Base-by-base conservation (phyloP, 148 eudicot species). In the Amaranthus hypochondriacus region DNA sequence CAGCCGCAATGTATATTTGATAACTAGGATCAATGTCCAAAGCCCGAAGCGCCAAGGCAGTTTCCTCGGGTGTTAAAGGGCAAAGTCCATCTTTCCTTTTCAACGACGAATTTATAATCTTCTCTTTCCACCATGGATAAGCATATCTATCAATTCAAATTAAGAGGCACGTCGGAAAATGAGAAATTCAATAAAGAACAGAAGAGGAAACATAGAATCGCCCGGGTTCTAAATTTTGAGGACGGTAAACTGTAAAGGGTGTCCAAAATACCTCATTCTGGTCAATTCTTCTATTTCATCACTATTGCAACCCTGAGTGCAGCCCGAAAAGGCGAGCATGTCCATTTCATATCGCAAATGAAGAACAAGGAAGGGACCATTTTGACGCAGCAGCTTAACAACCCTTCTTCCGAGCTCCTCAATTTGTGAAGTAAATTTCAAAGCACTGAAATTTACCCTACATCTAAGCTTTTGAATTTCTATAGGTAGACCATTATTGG, bases 41-140 rank as follows among this genome's bases (percentile, higher is more conserved):
- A 42, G 98, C 96, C 76, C 82, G 85, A 21, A 93, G 76, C 44
- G 88, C 84, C 71, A 93, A 89, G 48, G 86, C 84, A 78, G 98
- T 93, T 86, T 93, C 98, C 78, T 93, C 98, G 39, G 98, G 98
- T 6, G 96, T 93, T 78, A 93, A 86, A 51, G 98, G 98, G 70
- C 98, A 93, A 55, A 89, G 84, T 58, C 98, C 98, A 69, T 90
- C 98, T 81, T 84, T 89, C 77, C 98, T 85, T 78, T 89, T 93
- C 82, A 87, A 76, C 49, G 87, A 92, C 49, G 98, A 93, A 72
- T 90, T 86, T 75, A 93, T 90, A 15, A 90, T 86, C 75, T 93
- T 93, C 82, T 93, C 98, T 77, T 90, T 93, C 98, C 98, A 93
- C 98, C 98, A 93, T 2, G 98, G 98, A 79, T 90, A 90, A 67